Evolutionary conservation across 2,329 filamentous ascomycete species (phyloP).

Genomic region (Alternaria novae-zelandiae): DNA sequence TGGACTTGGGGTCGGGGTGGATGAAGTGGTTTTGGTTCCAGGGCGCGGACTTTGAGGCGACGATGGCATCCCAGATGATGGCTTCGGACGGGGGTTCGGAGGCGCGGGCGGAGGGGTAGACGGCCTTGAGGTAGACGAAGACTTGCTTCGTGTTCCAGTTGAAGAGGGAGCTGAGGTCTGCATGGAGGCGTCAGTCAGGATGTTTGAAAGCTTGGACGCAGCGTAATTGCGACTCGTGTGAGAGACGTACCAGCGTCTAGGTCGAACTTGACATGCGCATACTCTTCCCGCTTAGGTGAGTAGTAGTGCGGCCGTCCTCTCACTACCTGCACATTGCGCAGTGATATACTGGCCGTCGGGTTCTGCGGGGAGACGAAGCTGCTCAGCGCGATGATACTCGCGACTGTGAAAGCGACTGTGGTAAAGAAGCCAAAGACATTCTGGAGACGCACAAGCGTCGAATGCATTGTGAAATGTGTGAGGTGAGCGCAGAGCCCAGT

Average conservation of each 20-base stretch:
- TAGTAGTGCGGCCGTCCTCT: conserved; percentile 97
- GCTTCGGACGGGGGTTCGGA: conserved; percentile 62
- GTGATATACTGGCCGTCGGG: conserved; percentile 68
- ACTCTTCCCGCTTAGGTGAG: conserved; percentile 89
- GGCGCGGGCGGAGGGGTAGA: conserved; percentile 60
- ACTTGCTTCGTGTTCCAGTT: conserved; percentile 99
- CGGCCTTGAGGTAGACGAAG: conserved; percentile 93
- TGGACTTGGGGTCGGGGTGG: conserved; percentile 64
- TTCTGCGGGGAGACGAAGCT: conserved; percentile 74
- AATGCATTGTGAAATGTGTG: conserved; percentile 70
- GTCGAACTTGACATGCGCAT: conserved; percentile 92
- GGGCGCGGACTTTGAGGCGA: conserved; percentile 72
- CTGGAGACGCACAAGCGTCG: conserved; percentile 81
- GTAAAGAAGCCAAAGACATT: conserved; percentile 99
- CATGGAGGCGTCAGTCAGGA: background rate
- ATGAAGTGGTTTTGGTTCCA: conserved; percentile 59
- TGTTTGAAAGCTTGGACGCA: background rate
- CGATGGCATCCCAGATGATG: conserved; percentile 96
- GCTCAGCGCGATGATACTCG: conserved; percentile 78
- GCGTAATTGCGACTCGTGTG: background rate
- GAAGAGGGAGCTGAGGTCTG: conserved; percentile 88
- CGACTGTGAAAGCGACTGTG: conserved; percentile 84
- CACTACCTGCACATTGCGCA: conserved; percentile 84
- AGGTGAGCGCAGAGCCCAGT: background rate
- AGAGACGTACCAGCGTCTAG: conserved; percentile 71